Base-by-base conservation (phyloP, 306 rosid genomes). In the Pueraria montana region DNA sequence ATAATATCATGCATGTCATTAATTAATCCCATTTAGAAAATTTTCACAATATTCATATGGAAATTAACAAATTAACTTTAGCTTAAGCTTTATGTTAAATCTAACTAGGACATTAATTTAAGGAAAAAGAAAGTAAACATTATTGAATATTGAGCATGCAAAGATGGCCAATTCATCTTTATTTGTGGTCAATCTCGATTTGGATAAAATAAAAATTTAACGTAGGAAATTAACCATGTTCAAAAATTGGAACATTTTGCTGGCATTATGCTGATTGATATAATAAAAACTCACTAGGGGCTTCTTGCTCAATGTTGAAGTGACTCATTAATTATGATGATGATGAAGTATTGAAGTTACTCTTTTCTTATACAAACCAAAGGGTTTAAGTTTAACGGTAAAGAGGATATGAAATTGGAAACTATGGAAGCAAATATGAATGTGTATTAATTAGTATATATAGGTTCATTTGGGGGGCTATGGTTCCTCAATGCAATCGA, bases 261-360 rank as follows among this genome's bases (percentile, higher is more conserved):
- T 6, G 1, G 36, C 12, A 53, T 36, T 20, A 11, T 56, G 26
- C 1, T 11, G 48, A 77, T 62, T 20, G 26, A 78, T 12, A 3
- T 6, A 62, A 43, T 6, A 12, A 40, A 82, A 45, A 82, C 81
- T 75, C 21, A 82, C 81, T 58, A 21, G 87, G 87, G 18, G 81
- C 49, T 36, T 84, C 72, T 84, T 66, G 87, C 17, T 79, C 73
- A 66, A 65, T 84, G 66, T 73, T 79, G 38, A 74, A 79, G 58
- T 79, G 12, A 79, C 32, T 84, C 84, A 79, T 84, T 10, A n/a
- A n/a, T n/a, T n/a, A n/a, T n/a, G n/a, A n/a, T n/a, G n/a, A 43
- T 48, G 65, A 45, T 27, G 66, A 61, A 27, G n/a, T n/a, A n/a
- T 27, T 27, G 40, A 42, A 52, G 50, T 62, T 62, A n/a, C 12